phyloP scores from a whole-genome alignment of 371 early-diverging fungal genomes.

The Circinella umbellata region DNA sequence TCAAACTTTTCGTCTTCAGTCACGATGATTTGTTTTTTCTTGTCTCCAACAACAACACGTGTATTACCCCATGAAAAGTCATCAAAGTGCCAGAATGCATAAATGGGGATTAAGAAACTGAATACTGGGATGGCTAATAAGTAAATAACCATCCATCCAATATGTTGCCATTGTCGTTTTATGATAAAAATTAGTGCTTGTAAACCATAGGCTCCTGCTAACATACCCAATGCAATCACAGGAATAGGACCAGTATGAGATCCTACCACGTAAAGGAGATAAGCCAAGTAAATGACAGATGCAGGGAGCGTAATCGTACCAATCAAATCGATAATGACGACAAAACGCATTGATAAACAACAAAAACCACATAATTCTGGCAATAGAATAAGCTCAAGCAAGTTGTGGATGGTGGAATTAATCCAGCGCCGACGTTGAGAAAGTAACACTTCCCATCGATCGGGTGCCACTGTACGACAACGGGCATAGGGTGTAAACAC shows the following conservation, averaged over 20 bases:
- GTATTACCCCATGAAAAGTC: conserved; percentile 99
- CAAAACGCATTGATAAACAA: conserved; percentile 98
- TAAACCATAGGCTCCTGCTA: conserved; percentile 84
- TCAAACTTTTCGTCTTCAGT: conserved; percentile 62
- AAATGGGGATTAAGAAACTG: conserved; percentile 95
- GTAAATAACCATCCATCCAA: conserved; percentile 97
- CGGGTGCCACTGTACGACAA: conserved; percentile 95
- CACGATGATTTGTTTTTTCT: conserved; percentile 46
- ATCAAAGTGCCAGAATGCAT: conserved; percentile 99
- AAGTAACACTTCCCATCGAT: conserved; percentile 85
- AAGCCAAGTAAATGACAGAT: conserved; percentile 73
- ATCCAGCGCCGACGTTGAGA: conserved; percentile 99
- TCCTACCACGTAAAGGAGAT: conserved; percentile 53
- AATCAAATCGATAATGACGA: conserved; percentile 94
- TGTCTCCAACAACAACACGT: conserved; percentile 81
- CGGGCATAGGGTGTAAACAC: conserved; percentile 95
- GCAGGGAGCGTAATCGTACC: conserved; percentile 97
- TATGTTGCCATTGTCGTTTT: conserved; percentile 83
- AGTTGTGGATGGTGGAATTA: conserved; percentile 97
- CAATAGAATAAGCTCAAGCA: conserved; percentile 92
- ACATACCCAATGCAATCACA: conserved; percentile 73
- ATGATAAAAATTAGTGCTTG: conserved; percentile 92
- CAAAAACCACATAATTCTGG: conserved; percentile 96
- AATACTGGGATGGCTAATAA: conserved; percentile 93
- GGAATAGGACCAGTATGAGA: conserved; percentile 63